Evolutionary conservation across 495 filamentous ascomycete species (phyloP).

Genomic region (Podospora tetraspora): DNA sequence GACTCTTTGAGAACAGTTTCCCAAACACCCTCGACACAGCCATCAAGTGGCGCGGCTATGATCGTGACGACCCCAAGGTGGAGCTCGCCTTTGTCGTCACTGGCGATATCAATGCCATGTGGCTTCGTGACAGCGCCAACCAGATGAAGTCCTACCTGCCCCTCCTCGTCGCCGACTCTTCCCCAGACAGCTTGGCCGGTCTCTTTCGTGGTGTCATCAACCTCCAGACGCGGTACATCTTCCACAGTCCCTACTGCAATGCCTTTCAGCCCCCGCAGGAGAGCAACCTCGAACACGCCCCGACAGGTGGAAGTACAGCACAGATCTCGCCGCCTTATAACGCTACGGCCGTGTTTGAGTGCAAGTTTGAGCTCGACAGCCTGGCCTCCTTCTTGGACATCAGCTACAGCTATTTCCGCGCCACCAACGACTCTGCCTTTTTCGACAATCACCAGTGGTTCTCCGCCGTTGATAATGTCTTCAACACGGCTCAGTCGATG

Average conservation of each 20-base stretch:
- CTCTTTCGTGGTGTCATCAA: slow-evolving; percentile 58
- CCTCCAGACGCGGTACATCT: slow-evolving; percentile 53
- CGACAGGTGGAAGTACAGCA: slow-evolving; percentile 21
- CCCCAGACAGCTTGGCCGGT: slow-evolving; percentile 48
- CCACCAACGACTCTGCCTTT: slow-evolving; percentile 52
- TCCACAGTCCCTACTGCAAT: slow-evolving; percentile 56
- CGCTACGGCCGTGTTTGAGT: slow-evolving; percentile 38
- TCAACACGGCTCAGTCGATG: slow-evolving; percentile 48
- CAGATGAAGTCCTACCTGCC: slow-evolving; percentile 61
- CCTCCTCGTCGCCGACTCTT: slow-evolving; percentile 43
- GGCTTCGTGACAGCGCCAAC: slow-evolving; percentile 64
- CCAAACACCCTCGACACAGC: slow-evolving; percentile 67
- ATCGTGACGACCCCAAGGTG: slow-evolving; percentile 40
- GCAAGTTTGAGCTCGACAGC: slow-evolving; percentile 65
- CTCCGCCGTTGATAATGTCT: slow-evolving; percentile 42
- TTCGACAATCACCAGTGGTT: slow-evolving; percentile 55
- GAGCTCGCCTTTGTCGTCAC: slow-evolving; percentile 46
- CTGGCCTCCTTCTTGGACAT: slow-evolving; percentile 61
- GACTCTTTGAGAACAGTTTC: slow-evolving; percentile 59
- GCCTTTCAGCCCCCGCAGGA: slow-evolving; percentile 56
- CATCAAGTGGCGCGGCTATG: slow-evolving; percentile 56
- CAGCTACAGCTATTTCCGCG: slow-evolving; percentile 52
- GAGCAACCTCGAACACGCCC: slow-evolving; percentile 38
- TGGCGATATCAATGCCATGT: slow-evolving; percentile 72
- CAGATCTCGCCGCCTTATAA: slow-evolving; percentile 19